Evolutionary conservation across 257 asterid species (phyloP), one percentile per base, ranked within the genome.

Genomic region (Anisodus tanguticus): DNA sequence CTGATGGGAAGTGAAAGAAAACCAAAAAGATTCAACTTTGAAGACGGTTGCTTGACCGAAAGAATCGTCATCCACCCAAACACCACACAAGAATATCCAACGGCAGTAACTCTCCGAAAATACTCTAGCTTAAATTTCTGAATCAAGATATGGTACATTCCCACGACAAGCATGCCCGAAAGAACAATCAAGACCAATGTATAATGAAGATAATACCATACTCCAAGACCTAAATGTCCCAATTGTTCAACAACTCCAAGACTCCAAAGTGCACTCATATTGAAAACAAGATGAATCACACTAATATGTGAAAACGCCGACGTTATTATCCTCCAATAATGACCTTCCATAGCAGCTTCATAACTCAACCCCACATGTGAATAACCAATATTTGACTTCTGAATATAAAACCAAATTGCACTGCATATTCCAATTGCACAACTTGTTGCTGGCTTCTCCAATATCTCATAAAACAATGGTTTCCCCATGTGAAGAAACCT

Each of bases 51-150:
- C 91, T 92, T 94, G 0, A 93, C 92, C 0, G 98, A 92, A 90
- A 96, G 86, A 83, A 96, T 94, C 6, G 99, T 96, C 99, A 96
- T 94, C 99, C 98, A 96, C 57, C 99, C 99, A 49, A 96, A 96
- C 69, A 96, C 99, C 86, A 96, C 99, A 86, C 99, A 96, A 49
- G 99, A 96, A 87, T 96, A 96, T 12, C 99, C 99, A 84, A 96
- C 98, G 66, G 97, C 99, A 49, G 98, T 96, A 71, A 96, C 98
- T 90, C 98, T 91, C 39, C 95, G 88, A 66, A 96, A 93, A 87
- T 96, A 94, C 7, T 96, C 99, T 0, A 96, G 16, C 79, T 93
- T 94, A 87, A 93, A 94, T 88, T 86, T 91, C 81, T 92, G 97
- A 84, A 96, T 93, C 85, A 96, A 86, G 37, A 93, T 51, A 88